phyloP scores from a whole-genome alignment of 176 grass and related monocot species.

The Aegilops speltoides region DNA sequence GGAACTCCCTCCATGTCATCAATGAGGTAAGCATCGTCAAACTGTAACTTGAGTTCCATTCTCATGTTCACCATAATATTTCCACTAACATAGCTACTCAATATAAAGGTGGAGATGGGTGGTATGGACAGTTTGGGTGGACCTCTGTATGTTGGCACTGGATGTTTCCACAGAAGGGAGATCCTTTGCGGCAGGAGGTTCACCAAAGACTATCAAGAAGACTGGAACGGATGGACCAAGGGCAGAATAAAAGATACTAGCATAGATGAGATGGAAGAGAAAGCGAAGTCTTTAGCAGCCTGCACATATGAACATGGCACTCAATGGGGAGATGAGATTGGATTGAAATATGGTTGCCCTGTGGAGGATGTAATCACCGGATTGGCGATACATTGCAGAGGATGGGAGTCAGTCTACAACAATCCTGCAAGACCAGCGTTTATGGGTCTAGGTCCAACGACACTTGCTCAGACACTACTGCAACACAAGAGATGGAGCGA shows the following conservation, averaged over 20 bases:
- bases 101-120: conserved; percentile 40
- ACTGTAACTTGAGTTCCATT: neutral
- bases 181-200: conserved; percentile 39
- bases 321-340: conserved; percentile 52
- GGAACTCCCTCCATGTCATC: conserved; percentile 22
- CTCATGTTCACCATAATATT: neutral
- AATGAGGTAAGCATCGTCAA: conserved; percentile 11
- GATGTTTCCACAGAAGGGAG: conserved; percentile 59
- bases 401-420: conserved; percentile 47
- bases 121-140: conserved; percentile 51
- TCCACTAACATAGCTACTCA: neutral
- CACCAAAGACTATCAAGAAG: conserved; percentile 22
- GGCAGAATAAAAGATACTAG: neutral
- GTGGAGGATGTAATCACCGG: conserved; percentile 64
- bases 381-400: conserved; percentile 51
- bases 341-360: conserved; percentile 41
- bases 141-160: conserved; percentile 40
- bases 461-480: conserved; percentile 43
- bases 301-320: conserved; percentile 44
- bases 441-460: conserved; percentile 39
- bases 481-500: conserved; percentile 60
- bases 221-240: conserved; percentile 19
- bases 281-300: conserved; percentile 27
- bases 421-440: conserved; percentile 38
- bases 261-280: conserved; percentile 33